phyloP scores from a whole-genome alignment of 2,329 filamentous ascomycete species.

The Penicillium sp. region DNA sequence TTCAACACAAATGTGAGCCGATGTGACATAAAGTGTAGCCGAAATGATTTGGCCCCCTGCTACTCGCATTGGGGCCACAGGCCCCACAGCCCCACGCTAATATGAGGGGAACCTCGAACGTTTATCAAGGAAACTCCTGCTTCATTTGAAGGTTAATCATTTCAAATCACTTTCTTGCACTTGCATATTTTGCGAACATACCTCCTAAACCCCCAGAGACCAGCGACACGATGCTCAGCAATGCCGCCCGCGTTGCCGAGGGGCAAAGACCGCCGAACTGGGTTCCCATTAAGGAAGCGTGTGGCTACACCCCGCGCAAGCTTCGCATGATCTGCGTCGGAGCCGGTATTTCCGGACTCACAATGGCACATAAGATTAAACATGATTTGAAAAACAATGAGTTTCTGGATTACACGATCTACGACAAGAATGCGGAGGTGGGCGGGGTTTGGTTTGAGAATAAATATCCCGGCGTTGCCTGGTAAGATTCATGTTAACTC shows the following conservation, averaged over 20 bases:
- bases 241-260: background rate
- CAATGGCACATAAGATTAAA: slow-evolving; percentile 24
- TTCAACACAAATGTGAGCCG: no score
- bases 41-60: no score
- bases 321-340: slow-evolving; percentile 23
- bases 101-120: no score
- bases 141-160: no score
- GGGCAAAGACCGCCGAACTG: slow-evolving; percentile 1
- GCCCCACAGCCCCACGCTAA: no score
- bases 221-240: background rate
- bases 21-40: no score
- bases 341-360: slow-evolving; percentile 23
- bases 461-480: slow-evolving; percentile 31
- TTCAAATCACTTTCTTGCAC: no score
- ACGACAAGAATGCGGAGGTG: slow-evolving; percentile 16
- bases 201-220: background rate
- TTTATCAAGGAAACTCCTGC: no score
- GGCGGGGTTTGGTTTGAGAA: slow-evolving; percentile 20
- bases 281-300: slow-evolving; percentile 5
- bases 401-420: slow-evolving; percentile 12
- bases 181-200: no score
- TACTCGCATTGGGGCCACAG: no score
- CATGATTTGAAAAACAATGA: slow-evolving; percentile 11
- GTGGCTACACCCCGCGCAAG: slow-evolving; percentile 11
- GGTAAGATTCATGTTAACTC: slow-evolving; percentile 4